A percentile compares a stretch with the other conserved stretches of the same genome.
phyloP scores from a whole-genome alignment of 2,329 filamentous ascomycete genomes.

The Monosporascus sp. region DNA sequence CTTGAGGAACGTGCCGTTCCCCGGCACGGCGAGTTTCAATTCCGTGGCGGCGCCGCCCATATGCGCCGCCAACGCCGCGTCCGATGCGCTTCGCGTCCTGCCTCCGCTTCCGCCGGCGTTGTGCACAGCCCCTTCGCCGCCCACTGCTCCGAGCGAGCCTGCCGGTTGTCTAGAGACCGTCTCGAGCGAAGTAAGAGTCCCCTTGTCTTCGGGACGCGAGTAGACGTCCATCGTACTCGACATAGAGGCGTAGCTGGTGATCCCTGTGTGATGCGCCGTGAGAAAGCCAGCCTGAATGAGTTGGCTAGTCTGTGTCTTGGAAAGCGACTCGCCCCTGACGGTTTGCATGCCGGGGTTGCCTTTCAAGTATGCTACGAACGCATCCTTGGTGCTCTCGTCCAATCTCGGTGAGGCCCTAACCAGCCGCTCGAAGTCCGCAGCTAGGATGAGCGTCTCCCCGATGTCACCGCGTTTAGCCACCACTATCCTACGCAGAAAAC shows the following conservation, averaged over 20 bases:
- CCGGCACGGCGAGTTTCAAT: constrained; percentile 58
- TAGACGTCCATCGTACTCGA: constrained; percentile 33
- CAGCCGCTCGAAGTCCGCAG: constrained; percentile 48
- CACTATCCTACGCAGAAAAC: constrained; percentile 54
- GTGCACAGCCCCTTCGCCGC: constrained; percentile 60
- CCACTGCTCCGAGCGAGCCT: constrained; percentile 63
- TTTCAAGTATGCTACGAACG: constrained; percentile 47
- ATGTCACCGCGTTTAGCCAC: constrained; percentile 56
- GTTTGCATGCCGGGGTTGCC: constrained; percentile 42
- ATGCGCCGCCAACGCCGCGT: constrained; percentile 12
- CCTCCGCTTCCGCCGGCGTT: constrained; percentile 51
- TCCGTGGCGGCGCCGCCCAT: constrained; percentile 21
- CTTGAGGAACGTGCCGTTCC: constrained; percentile 62
- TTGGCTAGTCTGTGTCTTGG: constrained; percentile 28
- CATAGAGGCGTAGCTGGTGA: constrained; percentile 26
- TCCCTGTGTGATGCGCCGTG: constrained; percentile 39
- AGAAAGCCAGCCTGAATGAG: constrained; percentile 64
- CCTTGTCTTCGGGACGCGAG: constrained; percentile 46
- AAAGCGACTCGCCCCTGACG: constrained; percentile 26
- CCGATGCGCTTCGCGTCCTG: constrained; percentile 37
- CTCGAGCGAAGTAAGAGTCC: constrained; percentile 55
- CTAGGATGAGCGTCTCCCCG: constrained; percentile 60
- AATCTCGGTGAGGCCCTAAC: constrained; percentile 31
- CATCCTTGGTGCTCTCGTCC: constrained; percentile 37
- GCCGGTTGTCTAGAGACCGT: constrained; percentile 60